Base-by-base conservation (phyloP, 116 monocot genomes). In the Cymodocea nodosa region DNA sequence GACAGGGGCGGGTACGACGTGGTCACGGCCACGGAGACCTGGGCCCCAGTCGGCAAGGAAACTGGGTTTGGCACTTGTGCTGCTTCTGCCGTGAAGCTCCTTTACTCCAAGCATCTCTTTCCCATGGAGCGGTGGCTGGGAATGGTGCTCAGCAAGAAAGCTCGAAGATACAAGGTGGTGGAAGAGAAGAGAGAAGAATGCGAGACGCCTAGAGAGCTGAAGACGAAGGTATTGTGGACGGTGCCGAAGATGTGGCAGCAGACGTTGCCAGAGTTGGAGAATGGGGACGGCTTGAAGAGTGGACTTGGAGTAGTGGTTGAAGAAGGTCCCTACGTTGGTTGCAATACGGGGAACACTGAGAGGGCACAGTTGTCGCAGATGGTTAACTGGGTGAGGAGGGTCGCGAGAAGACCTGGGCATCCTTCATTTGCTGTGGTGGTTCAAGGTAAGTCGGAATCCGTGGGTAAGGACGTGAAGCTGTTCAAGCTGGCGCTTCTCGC, bases 371-470 rank as follows among this genome's bases (percentile, higher is more conserved):
- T 76, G 34, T 67, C 59, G 15, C 84, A 73, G 20, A 69, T 82
- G 84, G 20, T 94, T 61, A 66, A 74, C 55, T 94, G 93, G 93
- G 44, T 94, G 64, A 78, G 56, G 56, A 68, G 40, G 39, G 35
- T 82, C 2, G 93, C 93, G 0, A 82, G 55, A 63, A 80, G 63
- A 51, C 78, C 84, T 40, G n/a, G 56, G 14, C 64, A 76, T 74
- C 30, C 52, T 22, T 83, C 71, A 40, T 59, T 23, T 24, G 62
- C 63, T 16, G 61, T 57, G 36, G 13, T 60, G 10, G 17, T 25
- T 60, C 3, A 36, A 73, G 53, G 18, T 55, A 67, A 22, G 40
- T 52, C 35, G 3, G 67, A 60, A 59, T 52, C 63, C 17, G 71
- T 36, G 15, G 35, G 35, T 17, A 52, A 20, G 22, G 39, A 52